Evolutionary conservation across 1,139 yeast species (phyloP).

Genomic region (Cylindricascospora bacillispora): DNA sequence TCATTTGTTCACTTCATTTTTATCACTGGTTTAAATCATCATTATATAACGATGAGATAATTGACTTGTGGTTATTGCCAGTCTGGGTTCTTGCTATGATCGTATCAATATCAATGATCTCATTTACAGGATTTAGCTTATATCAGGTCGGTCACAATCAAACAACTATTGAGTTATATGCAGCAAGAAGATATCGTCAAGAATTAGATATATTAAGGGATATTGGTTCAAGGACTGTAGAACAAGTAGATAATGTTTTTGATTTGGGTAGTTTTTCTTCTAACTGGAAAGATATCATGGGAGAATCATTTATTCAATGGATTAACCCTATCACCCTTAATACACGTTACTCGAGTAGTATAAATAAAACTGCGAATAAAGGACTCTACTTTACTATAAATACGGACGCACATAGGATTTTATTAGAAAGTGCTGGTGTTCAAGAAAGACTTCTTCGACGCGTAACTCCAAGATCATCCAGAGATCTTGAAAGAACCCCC

Average conservation of each 20-base stretch:
- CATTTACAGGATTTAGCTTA: constrained; percentile 48
- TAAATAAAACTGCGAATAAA: no score
- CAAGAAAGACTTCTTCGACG: constrained; percentile 22
- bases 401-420: constrained; percentile 30
- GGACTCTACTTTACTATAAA: constrained; percentile 44
- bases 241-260: constrained; percentile 46
- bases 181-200: constrained; percentile 39
- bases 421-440: constrained; percentile 26
- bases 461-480: constrained; percentile 22
- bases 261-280: constrained; percentile 46
- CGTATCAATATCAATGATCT: constrained; percentile 47
- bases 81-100: constrained; percentile 47
- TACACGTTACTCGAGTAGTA: no score
- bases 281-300: constrained; percentile 70
- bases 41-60: constrained; percentile 28
- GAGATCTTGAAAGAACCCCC: constrained; percentile 9
- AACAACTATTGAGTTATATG: constrained; percentile 78
- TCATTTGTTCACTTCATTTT: constrained; percentile 32
- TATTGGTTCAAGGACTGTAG: constrained; percentile 25
- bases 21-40: constrained; percentile 39
- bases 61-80: constrained; percentile 50
- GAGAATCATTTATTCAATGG: constrained; percentile 53
- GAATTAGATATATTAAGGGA: constrained; percentile 33
- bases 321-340: constrained; percentile 58
- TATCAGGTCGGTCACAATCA: constrained; percentile 49